Evolutionary conservation across 1,139 yeast species (phyloP), one percentile per base, ranked within the genome.

Genomic region (Hanseniaspora gamundiae): DNA sequence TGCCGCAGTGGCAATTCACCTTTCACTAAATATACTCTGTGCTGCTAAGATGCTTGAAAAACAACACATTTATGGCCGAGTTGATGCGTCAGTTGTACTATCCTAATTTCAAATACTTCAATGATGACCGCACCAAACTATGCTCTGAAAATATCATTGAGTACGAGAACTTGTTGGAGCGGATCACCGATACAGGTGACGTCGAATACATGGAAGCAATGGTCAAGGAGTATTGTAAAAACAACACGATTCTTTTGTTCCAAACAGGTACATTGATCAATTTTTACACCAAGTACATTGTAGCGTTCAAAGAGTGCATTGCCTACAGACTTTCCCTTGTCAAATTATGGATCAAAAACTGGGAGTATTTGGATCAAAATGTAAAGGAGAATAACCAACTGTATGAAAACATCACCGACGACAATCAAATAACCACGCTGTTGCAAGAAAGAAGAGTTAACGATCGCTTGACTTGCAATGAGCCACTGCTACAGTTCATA

Each of bases 21-120:
- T 56, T 74, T 45, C 82, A 77, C 52, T 64, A 71, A 48, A 60
- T 74, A 6, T 66, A 74, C 48, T 65, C 76, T 4, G 45, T 56
- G 35, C 44, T 55, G 7, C 45, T 56, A 13, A 50, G 58, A 39
- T 44, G 50, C 9, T 44, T 53, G 29, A 47, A 49, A 29, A 21
- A 56, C 10, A 28, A 51, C 3, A 49, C 52, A 31, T 50, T 56
- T 22, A 43, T 51, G 4, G 46, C 49, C 13, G 49, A 55, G 35
- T 20, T 57, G 16, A 38, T 51, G 9, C 51, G 58, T 38, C 60
- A 56, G 38, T 40, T 57, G 13, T 58, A 53, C 44, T 29, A 54
- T 24, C 58, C 62, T 1, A 56, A 55, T 42, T 51, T 44, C 42
- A 21, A 19, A 1, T 49, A 47, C 42, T 51, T 60, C 28, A 43